Base-by-base conservation (phyloP, 2,329 filamentous ascomycete genomes). In the Talaromyces verruculosus region DNA sequence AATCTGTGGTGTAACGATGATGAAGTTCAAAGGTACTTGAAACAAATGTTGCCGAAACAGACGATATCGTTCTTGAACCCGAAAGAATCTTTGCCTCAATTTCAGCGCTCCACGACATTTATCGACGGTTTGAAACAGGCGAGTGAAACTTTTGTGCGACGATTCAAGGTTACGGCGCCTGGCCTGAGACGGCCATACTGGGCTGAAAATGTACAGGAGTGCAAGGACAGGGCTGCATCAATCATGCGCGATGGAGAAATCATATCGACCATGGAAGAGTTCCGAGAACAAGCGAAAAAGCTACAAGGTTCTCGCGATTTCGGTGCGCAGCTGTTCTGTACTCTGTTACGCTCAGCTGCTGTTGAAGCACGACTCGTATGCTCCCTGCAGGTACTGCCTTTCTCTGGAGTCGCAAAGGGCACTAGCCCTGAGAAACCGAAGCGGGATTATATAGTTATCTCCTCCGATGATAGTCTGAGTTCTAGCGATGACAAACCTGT, bases 1-100 rank as follows among this genome's bases (percentile, higher is more conserved):
- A 99, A 98, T 74, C 82, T 86, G 64, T 97, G 94, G 92, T 97
- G 93, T 79, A 96, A 96, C 72, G 89, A 94, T 73, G 72, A 80
- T 15, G 79, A 84, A 65, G 86, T 91, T 8, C 92, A 96, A 74
- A 67, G 62, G n/a, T 74, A 71, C n/a, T 78, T 96, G 47, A 87
- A 85, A 63, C 80, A 84, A 47, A 82, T 93, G 43, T 76, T 97
- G 5, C 84, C 86, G 1, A 85, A 87, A 37, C 90, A 90, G 71
- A 88, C 86, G 35, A 76, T 90, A 33, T 82, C 82, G 0, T 88
- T 88, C 63, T 82, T 98, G 6, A 90, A 89, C 60, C 92, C 92
- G 0, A 83, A 87, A 15, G 79, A 85, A 7, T 83, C 85, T 19
- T 80, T 91, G 60, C 85, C 89, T 0, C 92, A 96, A 72, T 93